Percentiles rank a stretch among this genome's conserved stretches.
Conservation (phyloP, 768 basidiomycete genomes). For the Phanerochaete carnosa region DNA sequence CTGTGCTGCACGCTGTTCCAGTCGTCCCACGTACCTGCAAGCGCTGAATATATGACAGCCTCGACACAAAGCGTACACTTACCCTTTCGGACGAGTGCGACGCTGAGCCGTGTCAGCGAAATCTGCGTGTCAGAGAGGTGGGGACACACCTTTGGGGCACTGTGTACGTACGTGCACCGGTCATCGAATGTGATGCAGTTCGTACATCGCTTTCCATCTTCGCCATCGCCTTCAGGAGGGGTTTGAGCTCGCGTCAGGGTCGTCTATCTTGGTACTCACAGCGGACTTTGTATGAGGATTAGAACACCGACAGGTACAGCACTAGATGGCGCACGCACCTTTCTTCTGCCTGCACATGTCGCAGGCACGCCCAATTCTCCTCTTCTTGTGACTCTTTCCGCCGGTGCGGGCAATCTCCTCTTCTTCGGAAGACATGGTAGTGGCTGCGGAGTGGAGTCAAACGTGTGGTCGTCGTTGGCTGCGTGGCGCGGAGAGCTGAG, state of each 20-base stretch:
- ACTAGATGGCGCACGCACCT: background rate
- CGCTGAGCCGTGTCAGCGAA: background rate
- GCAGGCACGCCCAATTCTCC: constrained; percentile 6
- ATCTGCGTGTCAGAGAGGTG: background rate
- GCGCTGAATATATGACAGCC: background rate
- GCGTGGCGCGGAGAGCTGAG: background rate
- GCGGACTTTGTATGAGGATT: background rate
- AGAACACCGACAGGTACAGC: background rate
- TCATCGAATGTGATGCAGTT: constrained; percentile 4
- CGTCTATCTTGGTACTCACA: background rate
- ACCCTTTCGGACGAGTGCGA: background rate
- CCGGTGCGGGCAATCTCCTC: background rate
- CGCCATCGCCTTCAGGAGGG: constrained; percentile 3
- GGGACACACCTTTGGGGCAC: background rate
- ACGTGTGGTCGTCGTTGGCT: background rate
- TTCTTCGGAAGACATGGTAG: constrained; percentile 8
- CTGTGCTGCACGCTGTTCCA: constrained; percentile 2
- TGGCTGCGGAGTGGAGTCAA: background rate
- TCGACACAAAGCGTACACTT: background rate
- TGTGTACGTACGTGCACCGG: constrained; percentile 6
- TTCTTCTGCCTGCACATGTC: constrained; percentile 12
- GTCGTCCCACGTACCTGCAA: background rate
- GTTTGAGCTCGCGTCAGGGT: background rate
- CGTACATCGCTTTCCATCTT: constrained; percentile 1
- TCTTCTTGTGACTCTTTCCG: constrained; percentile 4